These are phyloP conservation scores for Abrus pulchellus DNA, from an alignment of 306 rosid species.

Conservation along the genomic window DNA sequence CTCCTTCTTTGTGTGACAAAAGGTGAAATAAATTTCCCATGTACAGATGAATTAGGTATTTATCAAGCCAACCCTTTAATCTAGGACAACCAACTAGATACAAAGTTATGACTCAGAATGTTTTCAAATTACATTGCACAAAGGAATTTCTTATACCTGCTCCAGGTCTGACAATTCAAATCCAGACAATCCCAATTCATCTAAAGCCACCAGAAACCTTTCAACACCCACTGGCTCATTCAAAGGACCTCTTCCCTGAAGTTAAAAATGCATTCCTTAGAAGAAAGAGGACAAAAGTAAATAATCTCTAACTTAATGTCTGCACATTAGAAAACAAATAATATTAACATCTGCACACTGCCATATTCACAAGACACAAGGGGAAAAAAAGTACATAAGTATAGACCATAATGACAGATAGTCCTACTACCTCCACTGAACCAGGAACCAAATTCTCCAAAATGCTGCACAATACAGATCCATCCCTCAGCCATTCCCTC, in stretches of 20 bases:
- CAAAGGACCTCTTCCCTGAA: conserved; percentile 64
- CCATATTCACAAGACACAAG: background rate
- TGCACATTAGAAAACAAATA: conserved; percentile 16
- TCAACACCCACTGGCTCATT: conserved; percentile 57
- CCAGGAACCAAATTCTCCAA: conserved; percentile 81
- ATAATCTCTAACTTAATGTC: conserved; percentile 22
- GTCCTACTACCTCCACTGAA: conserved; percentile 63
- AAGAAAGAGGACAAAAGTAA: conserved; percentile 15
- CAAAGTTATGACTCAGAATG: conserved; percentile 25
- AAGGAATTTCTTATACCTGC: conserved; percentile 70
- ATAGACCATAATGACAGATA: conserved; percentile 32
- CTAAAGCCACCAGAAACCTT: conserved; percentile 78
- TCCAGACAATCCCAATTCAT: conserved; percentile 84
- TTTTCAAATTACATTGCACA: conserved; percentile 34
- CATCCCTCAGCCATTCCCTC: conserved; percentile 78
- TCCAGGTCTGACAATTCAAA: conserved; percentile 79
- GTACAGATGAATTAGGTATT: conserved; percentile 14
- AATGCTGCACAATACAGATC: conserved; percentile 77
- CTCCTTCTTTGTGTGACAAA: conserved; percentile 39
- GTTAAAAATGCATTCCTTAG: conserved; percentile 44
- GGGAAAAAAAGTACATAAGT: conserved; percentile 8
- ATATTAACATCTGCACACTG: conserved; percentile 1
- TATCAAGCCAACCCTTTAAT: conserved; percentile 30
- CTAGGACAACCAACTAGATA: conserved; percentile 36
- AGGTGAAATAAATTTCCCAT: conserved; percentile 29